phyloP scores from a whole-genome alignment of 345 rosid genomes.

The Eucalyptus regnans region DNA sequence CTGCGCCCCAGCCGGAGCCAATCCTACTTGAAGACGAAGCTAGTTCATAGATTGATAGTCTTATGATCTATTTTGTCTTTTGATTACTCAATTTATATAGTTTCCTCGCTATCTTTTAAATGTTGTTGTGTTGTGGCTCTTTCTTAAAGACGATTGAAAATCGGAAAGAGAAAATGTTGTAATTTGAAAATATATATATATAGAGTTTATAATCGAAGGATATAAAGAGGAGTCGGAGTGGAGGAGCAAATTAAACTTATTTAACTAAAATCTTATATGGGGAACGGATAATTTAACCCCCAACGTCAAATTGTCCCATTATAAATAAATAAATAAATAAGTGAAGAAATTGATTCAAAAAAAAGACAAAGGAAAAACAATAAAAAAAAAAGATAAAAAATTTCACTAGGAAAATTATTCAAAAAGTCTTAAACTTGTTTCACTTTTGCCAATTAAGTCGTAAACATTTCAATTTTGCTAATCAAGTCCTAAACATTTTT shows the following conservation, averaged over 20 bases:
- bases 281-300: not conserved
- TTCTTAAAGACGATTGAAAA: not conserved
- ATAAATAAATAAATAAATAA: too few species aligned
- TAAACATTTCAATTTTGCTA: too few species aligned
- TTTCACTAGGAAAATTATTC: too few species aligned
- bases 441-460: rapidly evolving
- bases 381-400: too few species aligned
- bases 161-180: not conserved
- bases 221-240: not conserved
- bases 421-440: too few species aligned
- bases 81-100: not conserved
- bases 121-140: not conserved
- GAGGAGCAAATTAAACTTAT: not conserved
- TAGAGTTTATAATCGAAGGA: not conserved
- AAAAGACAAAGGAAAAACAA: not conserved
- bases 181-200: not conserved
- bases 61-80: not conserved
- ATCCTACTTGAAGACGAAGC: not conserved
- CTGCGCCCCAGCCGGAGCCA: not conserved
- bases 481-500: rapidly evolving
- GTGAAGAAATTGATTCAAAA: not conserved
- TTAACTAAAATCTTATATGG: too few species aligned
- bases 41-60: not conserved
- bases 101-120: not conserved
- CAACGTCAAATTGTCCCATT: too few species aligned